Evolutionary conservation across 2,329 filamentous ascomycete species (phyloP), one percentile per base, ranked within the genome.

Genomic region (Gyromitra esculenta): DNA sequence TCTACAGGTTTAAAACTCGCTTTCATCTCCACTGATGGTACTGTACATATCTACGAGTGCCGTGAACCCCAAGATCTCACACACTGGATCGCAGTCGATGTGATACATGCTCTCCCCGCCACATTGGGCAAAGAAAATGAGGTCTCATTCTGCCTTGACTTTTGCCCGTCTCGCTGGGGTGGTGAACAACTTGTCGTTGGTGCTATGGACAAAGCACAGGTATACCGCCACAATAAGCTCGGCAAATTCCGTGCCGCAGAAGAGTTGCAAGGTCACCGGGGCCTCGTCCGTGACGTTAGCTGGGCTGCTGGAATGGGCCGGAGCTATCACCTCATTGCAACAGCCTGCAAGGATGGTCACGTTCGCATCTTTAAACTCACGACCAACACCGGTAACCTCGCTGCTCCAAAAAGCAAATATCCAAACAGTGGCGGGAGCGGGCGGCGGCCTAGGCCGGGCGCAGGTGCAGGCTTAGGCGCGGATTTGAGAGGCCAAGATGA

Each of bases 291-390:
- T 62, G 94, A 97, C 82, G 89, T 97, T 0, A 91, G 93, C 1
- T 99, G 96, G 96, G 93, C 95, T 0, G 92, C 94, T 62, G 95
- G 94, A 11, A 96, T 94, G 79, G 93, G 96, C 81, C 87, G 94
- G 50, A 95, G 95, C 0, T 95, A 93, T 82, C 96, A 99, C 83
- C 88, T 95, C 73, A 88, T 98, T 80, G 96, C 95, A 1, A 96
- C 94, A 5, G 95, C 94, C 1, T 96, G 93, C 82, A 96, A 96
- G 83, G 96, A 99, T 82, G 95, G 96, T 1, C 91, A 90, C 80
- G 90, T 97, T 52, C 88, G 95, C 52, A 91, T 99, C n/a, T 97
- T 96, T 82, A 90, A 95, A 80, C 83, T 97, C n/a, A 69, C 65
- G 25, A 57, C 76, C 5, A 25, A 25, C 15, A 37, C 68, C 4